phyloP scores from a whole-genome alignment of 257 asterid genomes.

The Solanum pennellii region DNA sequence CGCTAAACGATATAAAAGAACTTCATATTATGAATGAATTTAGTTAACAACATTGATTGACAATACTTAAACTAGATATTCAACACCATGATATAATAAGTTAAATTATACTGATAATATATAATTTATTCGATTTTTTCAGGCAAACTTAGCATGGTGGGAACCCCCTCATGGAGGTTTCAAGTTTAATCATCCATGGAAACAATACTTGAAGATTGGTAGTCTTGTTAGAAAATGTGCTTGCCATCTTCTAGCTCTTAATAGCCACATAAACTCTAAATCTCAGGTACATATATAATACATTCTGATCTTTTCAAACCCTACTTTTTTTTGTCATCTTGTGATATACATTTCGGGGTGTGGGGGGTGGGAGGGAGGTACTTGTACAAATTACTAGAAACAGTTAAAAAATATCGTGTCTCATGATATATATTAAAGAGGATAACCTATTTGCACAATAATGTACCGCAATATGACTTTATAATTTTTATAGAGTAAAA shows the following conservation, averaged over 20 bases:
- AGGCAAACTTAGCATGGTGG: constrained; percentile 90
- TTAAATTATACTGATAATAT: background rate
- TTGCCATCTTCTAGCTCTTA: constrained; percentile 40
- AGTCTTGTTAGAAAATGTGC: constrained; percentile 53
- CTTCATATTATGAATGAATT: too few relatives aligned
- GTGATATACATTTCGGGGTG: too few relatives aligned
- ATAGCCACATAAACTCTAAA: constrained; percentile 4
- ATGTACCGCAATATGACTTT: background rate
- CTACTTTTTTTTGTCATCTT: background rate
- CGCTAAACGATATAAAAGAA: too few relatives aligned
- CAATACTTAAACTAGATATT: too few relatives aligned
- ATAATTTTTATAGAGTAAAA: too few relatives aligned
- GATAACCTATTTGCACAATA: background rate
- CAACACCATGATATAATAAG: background rate
- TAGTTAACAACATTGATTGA: background rate
- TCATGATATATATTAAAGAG: background rate
- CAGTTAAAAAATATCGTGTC: too few relatives aligned
- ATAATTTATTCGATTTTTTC: background rate
- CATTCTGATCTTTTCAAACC: background rate
- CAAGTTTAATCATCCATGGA: constrained; percentile 24
- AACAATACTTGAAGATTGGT: constrained; percentile 26
- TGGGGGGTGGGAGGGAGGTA: too few relatives aligned
- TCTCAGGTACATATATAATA: background rate
- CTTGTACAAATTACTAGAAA: background rate
- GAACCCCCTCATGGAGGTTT: constrained; percentile 34